Evolutionary conservation across 805 yeast species (phyloP).

Genomic region (Yamadazyma scolyti): DNA sequence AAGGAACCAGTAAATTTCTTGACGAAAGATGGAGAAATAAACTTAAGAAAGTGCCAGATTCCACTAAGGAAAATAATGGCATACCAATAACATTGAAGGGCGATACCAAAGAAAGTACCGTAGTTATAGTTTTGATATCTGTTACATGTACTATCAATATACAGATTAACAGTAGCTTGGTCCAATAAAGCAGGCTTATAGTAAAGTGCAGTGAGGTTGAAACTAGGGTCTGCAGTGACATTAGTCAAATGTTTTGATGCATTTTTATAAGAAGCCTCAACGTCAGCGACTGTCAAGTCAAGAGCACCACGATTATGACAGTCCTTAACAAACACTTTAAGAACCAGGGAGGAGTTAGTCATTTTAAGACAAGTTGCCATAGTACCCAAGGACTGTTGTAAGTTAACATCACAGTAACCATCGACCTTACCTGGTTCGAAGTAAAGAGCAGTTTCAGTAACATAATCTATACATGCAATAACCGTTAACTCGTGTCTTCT

Average conservation of each 20-base stretch:
- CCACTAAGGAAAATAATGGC: conserved; percentile 29
- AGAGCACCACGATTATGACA: conserved; percentile 19
- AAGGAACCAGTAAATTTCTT: conserved; percentile 25
- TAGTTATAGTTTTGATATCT: conserved; percentile 34
- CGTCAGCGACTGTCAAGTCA: conserved; percentile 25
- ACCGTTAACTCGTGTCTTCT: conserved; percentile 21
- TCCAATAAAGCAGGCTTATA: conserved; percentile 34
- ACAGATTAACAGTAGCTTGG: conserved; percentile 21
- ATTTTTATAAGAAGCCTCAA: conserved; percentile 34
- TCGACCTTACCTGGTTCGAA: conserved; percentile 20
- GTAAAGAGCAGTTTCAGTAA: conserved; percentile 22
- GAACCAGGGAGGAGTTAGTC: conserved; percentile 15
- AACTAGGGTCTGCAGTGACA: conserved; percentile 21
- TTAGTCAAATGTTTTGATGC: conserved; percentile 39
- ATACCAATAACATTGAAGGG: conserved; percentile 27
- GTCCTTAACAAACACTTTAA: conserved; percentile 17
- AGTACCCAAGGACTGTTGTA: conserved; percentile 38
- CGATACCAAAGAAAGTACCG: conserved; percentile 32
- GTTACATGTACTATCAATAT: conserved; percentile 22
- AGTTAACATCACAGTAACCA: conserved; percentile 30
- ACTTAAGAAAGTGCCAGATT: conserved; percentile 22
- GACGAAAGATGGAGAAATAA: conserved; percentile 19
- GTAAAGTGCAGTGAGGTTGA: conserved; percentile 24
- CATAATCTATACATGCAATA: conserved; percentile 20
- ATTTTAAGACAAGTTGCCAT: conserved; percentile 31